Evolutionary conservation across 805 yeast species (phyloP).

Genomic region (Clavispora vitiphila): DNA sequence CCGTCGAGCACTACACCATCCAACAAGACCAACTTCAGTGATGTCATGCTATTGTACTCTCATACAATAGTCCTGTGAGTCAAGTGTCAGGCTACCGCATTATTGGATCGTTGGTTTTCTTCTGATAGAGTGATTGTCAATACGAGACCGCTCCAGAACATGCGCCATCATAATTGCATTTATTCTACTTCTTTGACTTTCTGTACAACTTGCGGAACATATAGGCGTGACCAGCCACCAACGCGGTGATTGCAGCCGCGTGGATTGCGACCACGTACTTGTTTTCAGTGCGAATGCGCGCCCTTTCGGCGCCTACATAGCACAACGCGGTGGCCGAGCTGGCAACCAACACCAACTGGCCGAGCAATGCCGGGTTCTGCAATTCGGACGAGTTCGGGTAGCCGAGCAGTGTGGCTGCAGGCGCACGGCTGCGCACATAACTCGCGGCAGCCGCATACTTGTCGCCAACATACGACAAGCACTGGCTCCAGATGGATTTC

Average conservation of each 20-base stretch:
- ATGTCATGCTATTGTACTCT: too few relatives aligned
- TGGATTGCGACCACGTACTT: constrained; percentile 42
- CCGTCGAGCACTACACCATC: too few relatives aligned
- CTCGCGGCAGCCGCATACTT: constrained; percentile 13
- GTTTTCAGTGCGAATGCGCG: constrained; percentile 37
- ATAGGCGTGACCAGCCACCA: constrained; percentile 50
- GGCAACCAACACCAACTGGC: constrained; percentile 47
- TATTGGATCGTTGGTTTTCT: too few relatives aligned
- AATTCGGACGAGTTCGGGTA: too few relatives aligned
- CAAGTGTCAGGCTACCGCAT: too few relatives aligned
- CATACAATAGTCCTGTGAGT: too few relatives aligned
- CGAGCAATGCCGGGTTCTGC: constrained; percentile 57
- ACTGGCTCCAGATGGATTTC: constrained; percentile 5
- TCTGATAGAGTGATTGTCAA: too few relatives aligned
- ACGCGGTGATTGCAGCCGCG: constrained; percentile 49
- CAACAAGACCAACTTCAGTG: too few relatives aligned
- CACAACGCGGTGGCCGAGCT: constrained; percentile 46
- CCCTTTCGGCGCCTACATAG: constrained; percentile 47
- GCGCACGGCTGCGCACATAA: constrained; percentile 8
- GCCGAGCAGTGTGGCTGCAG: too few relatives aligned
- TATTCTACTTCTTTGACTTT: constrained; percentile 46
- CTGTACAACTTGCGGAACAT: constrained; percentile 52
- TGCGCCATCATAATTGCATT: too few relatives aligned
- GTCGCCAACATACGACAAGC: constrained; percentile 17
- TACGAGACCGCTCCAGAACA: too few relatives aligned